Percentiles rank a stretch among this genome's conserved stretches.
These are phyloP conservation scores for Gymnopilus dilepis DNA, from an alignment of 768 basidiomycete genomes.

Conservation along the genomic window DNA sequence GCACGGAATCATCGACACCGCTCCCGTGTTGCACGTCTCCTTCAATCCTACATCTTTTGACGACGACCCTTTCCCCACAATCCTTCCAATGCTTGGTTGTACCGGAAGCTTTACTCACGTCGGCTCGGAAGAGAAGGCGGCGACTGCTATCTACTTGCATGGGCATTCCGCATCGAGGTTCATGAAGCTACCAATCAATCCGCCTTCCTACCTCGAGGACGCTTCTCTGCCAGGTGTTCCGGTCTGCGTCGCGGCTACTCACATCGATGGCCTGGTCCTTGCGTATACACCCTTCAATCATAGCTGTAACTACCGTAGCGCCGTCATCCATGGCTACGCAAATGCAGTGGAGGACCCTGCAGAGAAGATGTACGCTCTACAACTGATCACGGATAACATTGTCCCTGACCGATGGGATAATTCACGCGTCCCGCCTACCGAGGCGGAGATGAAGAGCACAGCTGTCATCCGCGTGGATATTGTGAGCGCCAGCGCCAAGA, in stretches of 20 bases:
- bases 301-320: conserved; percentile 34
- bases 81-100: conserved; percentile 32
- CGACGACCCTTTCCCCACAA: conserved; percentile 33
- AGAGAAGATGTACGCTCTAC: conserved; percentile 32
- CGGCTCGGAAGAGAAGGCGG: conserved; percentile 10
- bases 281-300: conserved; percentile 36
- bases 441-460: conserved; percentile 30
- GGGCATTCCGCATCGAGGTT: conserved; percentile 30
- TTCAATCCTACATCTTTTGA: conserved; percentile 28
- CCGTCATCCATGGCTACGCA: conserved; percentile 32
- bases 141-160: conserved; percentile 29
- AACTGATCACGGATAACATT: conserved; percentile 30
- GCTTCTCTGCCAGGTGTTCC: conserved; percentile 25
- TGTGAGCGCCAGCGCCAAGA: conserved; percentile 34
- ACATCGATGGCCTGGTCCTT: conserved; percentile 33
- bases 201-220: conserved; percentile 11
- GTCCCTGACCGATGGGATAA: conserved; percentile 30
- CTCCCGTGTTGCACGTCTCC: conserved; percentile 31
- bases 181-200: conserved; percentile 22
- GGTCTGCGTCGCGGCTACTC: conserved; percentile 32
- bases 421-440: conserved; percentile 31
- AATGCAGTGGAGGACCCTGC: conserved; percentile 21
- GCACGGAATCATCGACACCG: conserved; percentile 28
- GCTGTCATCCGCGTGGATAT: conserved; percentile 32
- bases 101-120: conserved; percentile 25